These are phyloP conservation scores for Leucosporidium yakuticum DNA, from an alignment of 768 basidiomycete genomes.

Conservation along the genomic window DNA sequence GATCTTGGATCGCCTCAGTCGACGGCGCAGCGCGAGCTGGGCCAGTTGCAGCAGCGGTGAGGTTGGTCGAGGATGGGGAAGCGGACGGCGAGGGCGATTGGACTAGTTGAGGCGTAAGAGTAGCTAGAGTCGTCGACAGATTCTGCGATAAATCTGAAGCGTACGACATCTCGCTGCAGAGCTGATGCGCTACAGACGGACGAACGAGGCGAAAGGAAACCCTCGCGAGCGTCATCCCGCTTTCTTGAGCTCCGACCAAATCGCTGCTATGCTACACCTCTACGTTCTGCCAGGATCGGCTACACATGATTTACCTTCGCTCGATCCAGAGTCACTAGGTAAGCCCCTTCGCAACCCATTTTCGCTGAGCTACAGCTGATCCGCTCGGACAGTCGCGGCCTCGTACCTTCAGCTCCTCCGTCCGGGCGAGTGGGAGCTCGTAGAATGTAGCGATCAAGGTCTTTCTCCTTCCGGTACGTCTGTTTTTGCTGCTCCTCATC, in stretches of 20 bases:
- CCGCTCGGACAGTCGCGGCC: slow-evolving; percentile 12
- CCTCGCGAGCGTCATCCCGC: background rate
- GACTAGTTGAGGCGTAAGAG: too few species aligned
- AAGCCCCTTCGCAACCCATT: background rate
- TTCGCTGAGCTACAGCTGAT: background rate
- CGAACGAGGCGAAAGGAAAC: too few species aligned
- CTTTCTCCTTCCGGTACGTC: slow-evolving; percentile 10
- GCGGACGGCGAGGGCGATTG: too few species aligned
- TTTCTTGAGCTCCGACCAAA: background rate
- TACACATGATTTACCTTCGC: slow-evolving; percentile 20
- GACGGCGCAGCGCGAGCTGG: too few species aligned
- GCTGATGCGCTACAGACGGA: too few species aligned
- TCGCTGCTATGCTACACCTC: slow-evolving; percentile 8
- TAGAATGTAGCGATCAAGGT: slow-evolving; percentile 7
- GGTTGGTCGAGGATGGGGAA: too few species aligned
- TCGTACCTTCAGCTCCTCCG: slow-evolving; percentile 30
- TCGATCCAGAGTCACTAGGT: slow-evolving; percentile 30
- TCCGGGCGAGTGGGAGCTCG: slow-evolving; percentile 24
- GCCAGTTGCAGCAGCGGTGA: too few species aligned
- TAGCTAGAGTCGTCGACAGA: too few species aligned
- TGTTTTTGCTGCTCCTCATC: background rate
- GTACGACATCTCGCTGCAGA: too few species aligned
- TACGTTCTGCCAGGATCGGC: slow-evolving; percentile 14
- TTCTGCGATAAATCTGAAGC: too few species aligned
- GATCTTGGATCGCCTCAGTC: too few species aligned